Percentiles rank a stretch among this genome's conserved stretches.
Evolutionary conservation across 805 yeast species (phyloP).

Genomic region (Hanseniaspora mollemarum): DNA sequence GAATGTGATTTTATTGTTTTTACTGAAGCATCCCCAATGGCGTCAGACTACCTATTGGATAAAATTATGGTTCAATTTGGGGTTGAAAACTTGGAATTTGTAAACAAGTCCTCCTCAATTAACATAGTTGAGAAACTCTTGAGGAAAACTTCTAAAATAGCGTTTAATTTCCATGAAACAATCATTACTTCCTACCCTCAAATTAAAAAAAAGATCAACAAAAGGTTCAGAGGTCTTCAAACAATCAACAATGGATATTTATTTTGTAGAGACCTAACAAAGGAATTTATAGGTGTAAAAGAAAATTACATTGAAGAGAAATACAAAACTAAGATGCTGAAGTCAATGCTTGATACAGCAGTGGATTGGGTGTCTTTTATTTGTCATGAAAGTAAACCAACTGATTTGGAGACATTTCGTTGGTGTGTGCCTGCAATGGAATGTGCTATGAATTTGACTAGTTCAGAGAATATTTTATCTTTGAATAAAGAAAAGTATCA

Average conservation of each 20-base stretch:
- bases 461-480: slow-evolving; percentile 77
- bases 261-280: slow-evolving; percentile 72
- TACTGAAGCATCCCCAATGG: slow-evolving; percentile 54
- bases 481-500: slow-evolving; percentile 67
- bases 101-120: slow-evolving; percentile 59
- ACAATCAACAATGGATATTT: slow-evolving; percentile 61
- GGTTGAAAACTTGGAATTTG: slow-evolving; percentile 43
- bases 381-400: slow-evolving; percentile 88
- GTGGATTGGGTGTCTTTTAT: slow-evolving; percentile 88
- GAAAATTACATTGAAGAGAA: slow-evolving; percentile 44
- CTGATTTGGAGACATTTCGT: slow-evolving; percentile 79
- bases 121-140: slow-evolving; percentile 64
- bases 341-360: slow-evolving; percentile 61
- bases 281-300: slow-evolving; percentile 45
- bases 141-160: slow-evolving; percentile 49
- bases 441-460: slow-evolving; percentile 88
- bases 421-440: slow-evolving; percentile 96
- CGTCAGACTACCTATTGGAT: slow-evolving; percentile 45
- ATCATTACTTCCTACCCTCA: slow-evolving; percentile 51
- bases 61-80: slow-evolving; percentile 44
- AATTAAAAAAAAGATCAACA: slow-evolving; percentile 43
- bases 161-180: slow-evolving; percentile 54
- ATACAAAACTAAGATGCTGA: slow-evolving; percentile 55
- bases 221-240: slow-evolving; percentile 58
- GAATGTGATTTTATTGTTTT: slow-evolving; percentile 54